Conservation (phyloP, 805 yeast species). For the Danielia reshetovae region DNA sequence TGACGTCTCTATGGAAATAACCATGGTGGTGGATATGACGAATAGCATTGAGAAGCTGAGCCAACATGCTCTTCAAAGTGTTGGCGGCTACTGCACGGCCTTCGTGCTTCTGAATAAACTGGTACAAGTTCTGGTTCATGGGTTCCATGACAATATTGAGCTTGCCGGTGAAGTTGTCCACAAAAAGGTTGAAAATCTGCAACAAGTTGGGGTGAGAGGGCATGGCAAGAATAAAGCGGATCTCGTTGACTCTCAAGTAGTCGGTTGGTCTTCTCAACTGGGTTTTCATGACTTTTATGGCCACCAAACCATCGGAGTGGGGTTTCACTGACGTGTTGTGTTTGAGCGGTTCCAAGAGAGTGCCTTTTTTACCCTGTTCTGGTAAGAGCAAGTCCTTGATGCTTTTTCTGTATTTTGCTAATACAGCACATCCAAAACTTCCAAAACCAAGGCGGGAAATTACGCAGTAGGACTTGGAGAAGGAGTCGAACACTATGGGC, state of each 20-base stretch:
- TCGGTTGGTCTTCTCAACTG: conserved; percentile 20
- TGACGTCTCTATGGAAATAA: conserved; percentile 84
- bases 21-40: conserved; percentile 71
- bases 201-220: conserved; percentile 71
- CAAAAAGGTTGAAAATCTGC: conserved; percentile 72
- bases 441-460: conserved; percentile 65
- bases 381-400: conserved; percentile 17
- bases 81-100: conserved; percentile 49
- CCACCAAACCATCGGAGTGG: conserved; percentile 44
- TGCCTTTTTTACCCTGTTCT: conserved; percentile 26
- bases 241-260: conserved; percentile 51
- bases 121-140: conserved; percentile 77
- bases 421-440: conserved; percentile 66
- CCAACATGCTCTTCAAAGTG: conserved; percentile 61
- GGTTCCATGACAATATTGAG: conserved; percentile 86
- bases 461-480: conserved; percentile 35
- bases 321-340: conserved; percentile 17
- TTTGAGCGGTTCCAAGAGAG: conserved; percentile 47
- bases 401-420: conserved; percentile 48
- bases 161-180: conserved; percentile 56
- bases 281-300: conserved; percentile 74
- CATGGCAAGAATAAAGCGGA: conserved; percentile 60
- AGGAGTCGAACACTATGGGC: conserved; percentile 14
- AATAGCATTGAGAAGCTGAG: conserved; percentile 73
- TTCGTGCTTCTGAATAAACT: conserved; percentile 64